Base-by-base conservation (phyloP, 306 rosid genomes). In the Herpetospermum pedunculosum region DNA sequence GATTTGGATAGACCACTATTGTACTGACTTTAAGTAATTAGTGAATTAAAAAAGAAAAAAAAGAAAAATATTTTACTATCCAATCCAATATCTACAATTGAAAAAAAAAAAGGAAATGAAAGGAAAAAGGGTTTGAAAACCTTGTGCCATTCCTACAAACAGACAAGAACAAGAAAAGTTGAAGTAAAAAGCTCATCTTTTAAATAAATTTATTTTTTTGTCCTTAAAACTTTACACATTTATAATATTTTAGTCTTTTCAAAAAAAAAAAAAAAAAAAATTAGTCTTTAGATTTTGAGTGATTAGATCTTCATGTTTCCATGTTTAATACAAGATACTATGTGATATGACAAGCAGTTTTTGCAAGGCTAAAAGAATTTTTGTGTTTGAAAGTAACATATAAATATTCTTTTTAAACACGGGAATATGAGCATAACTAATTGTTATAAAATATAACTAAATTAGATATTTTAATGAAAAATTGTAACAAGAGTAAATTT, bases 101-200 rank as follows among this genome's bases (percentile, higher is more conserved):
- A 60, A 64, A 63, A 63, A 19, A 18, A 37, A 18, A 64, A 64
- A 23, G 47, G 4, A 32, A 60, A 30, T 60, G 21, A 60, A 64
- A 64, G 38, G n/a, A 41, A 38, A 37, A 64, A 64, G 46, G 47
- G 71, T 38, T 64, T 64, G 48, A 64, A 38, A 64, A 64, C 71
- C 8, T 64, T 64, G 71, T 64, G 47, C 71, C 26, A 64, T 19
- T 64, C 10, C n/a, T 8, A 64, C 71, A 64, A 64, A 64, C 71
- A 64, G 48, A 35, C 71, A 64, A 38, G 26, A 63, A 34, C 16
- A 15, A 30, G 23, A 64, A 19, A 64, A 9, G 43, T 37, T 64
- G 48, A 64, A 64, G 25, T 35, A 10, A 4, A 62, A n/a, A 11
- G 8, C 4, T n/a, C 47, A n/a, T 37, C 29, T 63, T 63, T 63